Base-by-base conservation (phyloP, 768 basidiomycete genomes). In the Paxillus rubicundulus region DNA sequence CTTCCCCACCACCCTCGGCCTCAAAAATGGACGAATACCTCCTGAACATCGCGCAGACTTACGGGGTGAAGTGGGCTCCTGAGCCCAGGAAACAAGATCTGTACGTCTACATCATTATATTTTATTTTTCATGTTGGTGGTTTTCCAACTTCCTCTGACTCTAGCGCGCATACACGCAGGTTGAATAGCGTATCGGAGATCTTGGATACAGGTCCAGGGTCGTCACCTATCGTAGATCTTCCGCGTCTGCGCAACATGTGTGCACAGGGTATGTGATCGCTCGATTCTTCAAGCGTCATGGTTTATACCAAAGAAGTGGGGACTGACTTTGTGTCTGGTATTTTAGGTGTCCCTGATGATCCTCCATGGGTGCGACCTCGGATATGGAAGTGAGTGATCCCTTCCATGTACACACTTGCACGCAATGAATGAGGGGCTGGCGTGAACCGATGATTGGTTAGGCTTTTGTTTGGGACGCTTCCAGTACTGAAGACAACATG, bases 311-410 rank as follows among this genome's bases (percentile, higher is more conserved):
- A 50, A 5, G 13, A 24, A 33, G 21, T 16, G 4, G 16, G 33
- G 13, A 47, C 27, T 58, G 42, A 59, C 21, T 1, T 42, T 41
- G n/a, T 47, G 41, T 28, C 53, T 54, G 27, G 27, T 41, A 41
- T 34, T 16, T 28, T 54, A 90, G 88, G 88, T 52, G 78, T 90
- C 42, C 86, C 88, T 45, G 81, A 87, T 58, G 77, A 86, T 59
- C 89, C 89, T 39, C 70, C 77, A 5, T 90, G 87, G 86, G 73
- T 90, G 56, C 79, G 89, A 38, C 86, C 88, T 27, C 77, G 86
- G 39, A 75, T 87, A 60, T 91, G 89, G 89, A 87, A 81, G 89
- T 87, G 55, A 65, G 84, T 71, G 28, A 40, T 24, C 17, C 21
- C 33, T 24, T 9, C 2, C n/a, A 21, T 32, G 24, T 33, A 9